A percentile compares a stretch with the other conserved stretches of the same genome.
Conservation (phyloP, 2,329 filamentous ascomycete genomes). For the Beauveria pseudobassiana region DNA sequence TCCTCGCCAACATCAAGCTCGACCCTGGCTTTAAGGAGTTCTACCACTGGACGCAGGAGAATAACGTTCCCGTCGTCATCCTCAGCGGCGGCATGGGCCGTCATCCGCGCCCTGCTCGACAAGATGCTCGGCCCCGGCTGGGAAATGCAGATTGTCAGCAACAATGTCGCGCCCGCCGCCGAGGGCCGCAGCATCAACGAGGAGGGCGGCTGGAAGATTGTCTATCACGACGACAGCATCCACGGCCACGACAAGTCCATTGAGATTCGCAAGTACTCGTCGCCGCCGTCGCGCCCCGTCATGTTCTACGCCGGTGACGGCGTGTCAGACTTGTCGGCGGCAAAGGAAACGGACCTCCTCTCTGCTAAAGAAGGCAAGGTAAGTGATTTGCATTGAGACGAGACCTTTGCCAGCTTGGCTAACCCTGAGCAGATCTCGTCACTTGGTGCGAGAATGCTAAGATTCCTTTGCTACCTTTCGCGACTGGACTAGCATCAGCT, state of each 20-base stretch:
- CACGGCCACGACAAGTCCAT: constrained; percentile 97
- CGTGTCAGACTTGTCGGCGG: constrained; percentile 85
- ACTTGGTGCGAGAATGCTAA: constrained; percentile 77
- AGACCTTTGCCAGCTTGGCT: background rate
- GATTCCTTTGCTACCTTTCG: constrained; percentile 85
- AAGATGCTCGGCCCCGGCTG: constrained; percentile 71
- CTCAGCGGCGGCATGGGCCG: constrained; percentile 87
- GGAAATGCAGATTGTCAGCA: constrained; percentile 85
- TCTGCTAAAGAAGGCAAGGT: constrained; percentile 90
- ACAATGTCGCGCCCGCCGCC: constrained; percentile 56
- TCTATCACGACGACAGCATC: constrained; percentile 77
- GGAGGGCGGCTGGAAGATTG: constrained; percentile 78
- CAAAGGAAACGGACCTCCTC: constrained; percentile 83
- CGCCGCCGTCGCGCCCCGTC: constrained; percentile 66
- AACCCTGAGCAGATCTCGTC: constrained; percentile 60
- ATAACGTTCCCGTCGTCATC: constrained; percentile 88
- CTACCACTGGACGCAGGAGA: constrained; percentile 69
- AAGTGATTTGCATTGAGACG: constrained; percentile 20
- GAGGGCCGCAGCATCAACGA: constrained; percentile 67
- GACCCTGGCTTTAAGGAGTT: constrained; percentile 87
- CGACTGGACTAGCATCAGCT: constrained; percentile 73
- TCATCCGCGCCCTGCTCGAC: constrained; percentile 77
- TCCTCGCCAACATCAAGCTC: constrained; percentile 76
- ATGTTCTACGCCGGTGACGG: constrained; percentile 96
- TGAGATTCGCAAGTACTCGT: constrained; percentile 80